phyloP scores from a whole-genome alignment of 371 early-diverging fungal genomes.

The Mortierella sp. region DNA sequence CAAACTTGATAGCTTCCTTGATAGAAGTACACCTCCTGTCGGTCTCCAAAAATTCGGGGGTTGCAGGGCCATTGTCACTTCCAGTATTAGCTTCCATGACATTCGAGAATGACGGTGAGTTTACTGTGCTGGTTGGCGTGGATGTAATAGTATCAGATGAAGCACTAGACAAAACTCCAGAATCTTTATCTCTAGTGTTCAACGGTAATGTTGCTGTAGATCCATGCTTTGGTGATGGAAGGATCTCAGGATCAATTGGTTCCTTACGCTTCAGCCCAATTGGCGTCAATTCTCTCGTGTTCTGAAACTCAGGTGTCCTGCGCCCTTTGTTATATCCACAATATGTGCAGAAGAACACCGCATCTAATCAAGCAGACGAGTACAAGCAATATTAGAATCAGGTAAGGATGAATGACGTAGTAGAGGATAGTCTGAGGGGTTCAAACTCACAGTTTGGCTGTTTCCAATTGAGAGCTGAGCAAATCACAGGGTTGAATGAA shows the following conservation, averaged over 20 bases:
- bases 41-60: slow-evolving; percentile 22
- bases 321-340: slow-evolving; percentile 75
- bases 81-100: neutral
- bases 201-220: slow-evolving; percentile 6
- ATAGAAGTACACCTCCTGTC: slow-evolving; percentile 64
- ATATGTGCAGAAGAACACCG: slow-evolving; percentile 88
- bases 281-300: neutral
- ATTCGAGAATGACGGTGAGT: slow-evolving; percentile 14
- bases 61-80: neutral
- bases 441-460: slow-evolving; percentile 90
- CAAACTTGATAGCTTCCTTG: slow-evolving; percentile 84
- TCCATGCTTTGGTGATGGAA: slow-evolving; percentile 52
- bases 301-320: neutral
- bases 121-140: slow-evolving; percentile 6
- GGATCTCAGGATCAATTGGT: slow-evolving; percentile 25
- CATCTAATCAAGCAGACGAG: slow-evolving; percentile 62
- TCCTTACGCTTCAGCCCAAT: slow-evolving; percentile 38
- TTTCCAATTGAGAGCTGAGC: slow-evolving; percentile 96
- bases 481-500: slow-evolving; percentile 90
- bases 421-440: neutral
- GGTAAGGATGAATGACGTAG: neutral
- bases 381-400: neutral
- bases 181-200: neutral
- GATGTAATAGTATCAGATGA: slow-evolving; percentile 31
- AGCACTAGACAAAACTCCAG: slow-evolving; percentile 16